These are phyloP conservation scores for Leccinum subtestaceum DNA, from an alignment of 768 basidiomycete species.

Conservation along the genomic window DNA sequence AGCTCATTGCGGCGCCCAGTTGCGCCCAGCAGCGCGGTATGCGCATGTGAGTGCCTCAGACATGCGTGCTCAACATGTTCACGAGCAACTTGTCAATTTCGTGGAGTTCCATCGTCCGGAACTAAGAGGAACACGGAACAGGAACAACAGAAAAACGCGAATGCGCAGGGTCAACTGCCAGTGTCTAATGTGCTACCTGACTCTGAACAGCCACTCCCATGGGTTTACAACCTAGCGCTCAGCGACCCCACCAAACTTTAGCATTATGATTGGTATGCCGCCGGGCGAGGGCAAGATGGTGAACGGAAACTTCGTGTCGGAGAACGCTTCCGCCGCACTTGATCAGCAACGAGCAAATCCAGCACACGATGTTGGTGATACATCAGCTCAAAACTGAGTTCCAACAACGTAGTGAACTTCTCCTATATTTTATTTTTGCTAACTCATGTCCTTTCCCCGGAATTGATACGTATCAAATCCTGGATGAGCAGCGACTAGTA, in stretches of 20 bases:
- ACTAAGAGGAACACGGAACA: slow-evolving; percentile 26
- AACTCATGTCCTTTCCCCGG: slow-evolving; percentile 14
- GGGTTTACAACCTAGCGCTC: slow-evolving; percentile 12
- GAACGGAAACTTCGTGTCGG: slow-evolving; percentile 8
- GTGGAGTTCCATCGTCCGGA: slow-evolving; percentile 52
- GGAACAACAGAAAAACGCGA: slow-evolving; percentile 20
- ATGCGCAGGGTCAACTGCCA: slow-evolving; percentile 15
- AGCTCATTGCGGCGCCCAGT: slow-evolving; percentile 40
- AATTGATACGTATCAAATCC: slow-evolving; percentile 38
- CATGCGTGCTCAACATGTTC: slow-evolving; percentile 49
- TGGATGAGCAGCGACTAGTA: slow-evolving; percentile 46
- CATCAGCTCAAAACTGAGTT: slow-evolving; percentile 35
- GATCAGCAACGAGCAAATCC: slow-evolving; percentile 32
- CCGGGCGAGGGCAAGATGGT: slow-evolving; percentile 18
- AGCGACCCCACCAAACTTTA: slow-evolving; percentile 13
- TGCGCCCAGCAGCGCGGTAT: slow-evolving; percentile 45
- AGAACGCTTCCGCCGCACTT: slow-evolving; percentile 4
- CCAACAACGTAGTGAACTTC: slow-evolving; percentile 28
- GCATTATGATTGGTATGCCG: slow-evolving; percentile 4
- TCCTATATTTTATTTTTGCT: slow-evolving; percentile 7
- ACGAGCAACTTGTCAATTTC: slow-evolving; percentile 48
- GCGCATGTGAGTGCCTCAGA: slow-evolving; percentile 46
- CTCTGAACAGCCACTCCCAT: slow-evolving; percentile 16
- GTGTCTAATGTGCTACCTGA: slow-evolving; percentile 10
- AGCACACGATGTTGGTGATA: slow-evolving; percentile 29